These are phyloP conservation scores for Boletus tomentosulus DNA, from an alignment of 768 basidiomycete genomes.

Conservation along the genomic window DNA sequence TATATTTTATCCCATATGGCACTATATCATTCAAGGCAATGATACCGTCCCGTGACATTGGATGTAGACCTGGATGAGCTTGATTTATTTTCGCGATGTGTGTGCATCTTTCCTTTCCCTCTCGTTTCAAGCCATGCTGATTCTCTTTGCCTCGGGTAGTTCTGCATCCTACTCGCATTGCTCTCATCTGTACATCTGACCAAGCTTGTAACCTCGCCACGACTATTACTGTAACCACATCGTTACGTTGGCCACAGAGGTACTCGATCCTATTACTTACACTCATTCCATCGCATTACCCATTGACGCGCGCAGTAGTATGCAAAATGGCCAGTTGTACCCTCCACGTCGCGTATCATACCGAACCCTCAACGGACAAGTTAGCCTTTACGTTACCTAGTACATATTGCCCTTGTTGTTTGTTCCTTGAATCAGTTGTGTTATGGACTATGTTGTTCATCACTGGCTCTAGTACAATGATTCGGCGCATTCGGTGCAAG, in stretches of 20 bases:
- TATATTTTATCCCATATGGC: conserved; percentile 75
- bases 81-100: conserved; percentile 1
- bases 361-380: not conserved
- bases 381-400: not conserved
- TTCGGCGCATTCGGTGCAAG: conserved; percentile 5
- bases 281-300: not conserved
- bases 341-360: not conserved
- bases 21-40: conserved; percentile 6
- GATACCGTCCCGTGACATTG: conserved; percentile 5
- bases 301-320: too few species aligned
- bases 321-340: not conserved
- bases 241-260: not conserved
- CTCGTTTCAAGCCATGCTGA: not conserved
- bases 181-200: conserved; percentile 3
- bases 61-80: not conserved
- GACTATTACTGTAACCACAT: too few species aligned
- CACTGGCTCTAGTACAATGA: not conserved
- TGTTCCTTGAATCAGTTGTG: not conserved
- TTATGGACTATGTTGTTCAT: not conserved
- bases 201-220: not conserved
- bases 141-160: not conserved
- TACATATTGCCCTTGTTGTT: not conserved
- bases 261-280: not conserved
- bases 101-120: not conserved
- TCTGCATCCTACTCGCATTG: conserved; percentile 2